Evolutionary conservation across 768 basidiomycete genomes (phyloP), one percentile per base, ranked within the genome.

Genomic region (Mycena pura): DNA sequence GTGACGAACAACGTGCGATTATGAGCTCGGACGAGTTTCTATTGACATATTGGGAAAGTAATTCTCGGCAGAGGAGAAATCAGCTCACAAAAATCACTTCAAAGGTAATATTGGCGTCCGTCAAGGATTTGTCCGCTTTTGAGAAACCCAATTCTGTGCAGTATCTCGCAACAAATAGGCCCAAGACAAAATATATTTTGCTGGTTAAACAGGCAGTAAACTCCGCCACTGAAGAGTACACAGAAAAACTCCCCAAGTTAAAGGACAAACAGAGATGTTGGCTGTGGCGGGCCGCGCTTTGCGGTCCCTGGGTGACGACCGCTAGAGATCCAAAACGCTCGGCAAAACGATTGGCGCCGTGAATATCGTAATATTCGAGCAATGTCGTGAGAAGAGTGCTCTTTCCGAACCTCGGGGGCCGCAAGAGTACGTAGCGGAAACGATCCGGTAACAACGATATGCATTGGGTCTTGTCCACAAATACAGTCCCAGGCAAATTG

Each of bases 401-500:
- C n/a, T 60, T 60, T 17, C 59, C 59, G 27, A 60, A 60, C 15
- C 36, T 43, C 5, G 59, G 59, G 1, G 59, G 59, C n/a, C 59
- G 59, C 9, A 60, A 21, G 7, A 60, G 44, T 3, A 60, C 9
- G 36, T 19, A 32, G 11, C 28, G 59, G 15, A 53, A 54, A 17
- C 5, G 31, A 14, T 29, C 28, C 7, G 59, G 51, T 6, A 60
- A n/a, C 27, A 39, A 5, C 8, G 34, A 22, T 24, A 52, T 40
- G 15, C 24, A 40, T 3, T 32, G 28, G 5, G 59, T 53, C 45
- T 60, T 60, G 36, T 60, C 50, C 10, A 60, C 43, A 28, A 22
- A 44, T n/a, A 19, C 11, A 9, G n/a, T 24, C 1, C 24, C 24
- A 7, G 48, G 40, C 5, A 14, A 19, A 15, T 19, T 1, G n/a